Evolutionary conservation across 1,139 yeast genomes (phyloP).

Genomic region (Candida albicans): DNA sequence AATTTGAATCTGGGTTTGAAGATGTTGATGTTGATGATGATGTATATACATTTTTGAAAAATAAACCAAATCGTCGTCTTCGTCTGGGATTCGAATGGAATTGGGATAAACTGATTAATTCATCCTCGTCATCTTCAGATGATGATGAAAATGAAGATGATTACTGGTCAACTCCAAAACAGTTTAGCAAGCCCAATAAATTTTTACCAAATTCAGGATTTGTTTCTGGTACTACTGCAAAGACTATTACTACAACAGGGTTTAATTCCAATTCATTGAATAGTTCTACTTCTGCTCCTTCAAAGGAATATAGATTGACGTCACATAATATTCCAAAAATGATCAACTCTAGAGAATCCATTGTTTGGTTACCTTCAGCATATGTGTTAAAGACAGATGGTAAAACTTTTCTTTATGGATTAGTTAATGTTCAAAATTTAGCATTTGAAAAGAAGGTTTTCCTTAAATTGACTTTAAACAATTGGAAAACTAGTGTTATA

Average conservation of each 20-base stretch:
- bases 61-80: conserved; percentile 1
- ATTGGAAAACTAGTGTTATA: conserved; percentile 36
- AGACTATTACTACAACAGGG: neutral
- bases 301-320: conserved; percentile 14
- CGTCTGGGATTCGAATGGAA: conserved; percentile 18
- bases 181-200: conserved; percentile 1
- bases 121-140: conserved; percentile 9
- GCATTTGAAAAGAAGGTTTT: conserved; percentile 39
- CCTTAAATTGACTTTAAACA: conserved; percentile 38
- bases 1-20: conserved; percentile 3
- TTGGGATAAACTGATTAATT: conserved; percentile 9
- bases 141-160: conserved; percentile 19
- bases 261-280: neutral
- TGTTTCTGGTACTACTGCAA: neutral
- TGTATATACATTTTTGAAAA: conserved; percentile 16
- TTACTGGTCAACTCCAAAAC: conserved; percentile 14
- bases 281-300: neutral
- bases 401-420: conserved; percentile 23
- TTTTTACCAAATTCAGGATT: neutral
- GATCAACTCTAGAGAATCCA: conserved; percentile 5
- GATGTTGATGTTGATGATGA: conserved; percentile 19
- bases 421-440: conserved; percentile 37
- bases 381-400: conserved; percentile 15
- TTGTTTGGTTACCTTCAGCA: conserved; percentile 14
- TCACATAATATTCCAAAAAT: conserved; percentile 15